phyloP scores from a whole-genome alignment of 768 basidiomycete species.

The Suillus hirtellus region DNA sequence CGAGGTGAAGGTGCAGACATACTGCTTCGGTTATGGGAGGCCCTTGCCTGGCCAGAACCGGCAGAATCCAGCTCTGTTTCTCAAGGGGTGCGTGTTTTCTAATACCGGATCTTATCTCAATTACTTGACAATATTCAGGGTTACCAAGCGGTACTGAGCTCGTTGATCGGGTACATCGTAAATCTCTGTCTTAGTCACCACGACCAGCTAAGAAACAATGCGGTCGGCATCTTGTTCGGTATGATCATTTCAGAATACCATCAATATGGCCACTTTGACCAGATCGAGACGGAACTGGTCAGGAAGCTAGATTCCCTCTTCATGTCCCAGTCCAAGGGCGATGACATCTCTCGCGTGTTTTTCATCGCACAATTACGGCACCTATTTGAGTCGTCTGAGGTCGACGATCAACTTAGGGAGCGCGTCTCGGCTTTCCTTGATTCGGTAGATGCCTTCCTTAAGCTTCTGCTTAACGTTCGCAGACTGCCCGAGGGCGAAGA shows the following conservation, averaged over 20 bases:
- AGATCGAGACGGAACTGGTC: slow-evolving; percentile 91
- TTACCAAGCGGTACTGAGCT: slow-evolving; percentile 80
- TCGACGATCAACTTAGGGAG: slow-evolving; percentile 76
- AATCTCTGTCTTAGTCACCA: slow-evolving; percentile 94
- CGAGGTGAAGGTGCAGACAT: slow-evolving; percentile 88
- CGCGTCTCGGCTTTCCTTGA: slow-evolving; percentile 83
- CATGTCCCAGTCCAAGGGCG: slow-evolving; percentile 90
- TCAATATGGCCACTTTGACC: slow-evolving; percentile 79
- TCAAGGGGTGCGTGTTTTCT: slow-evolving; percentile 61
- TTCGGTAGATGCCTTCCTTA: slow-evolving; percentile 90
- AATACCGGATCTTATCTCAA: background rate
- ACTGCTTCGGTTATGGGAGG: slow-evolving; percentile 79
- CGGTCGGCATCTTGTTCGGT: slow-evolving; percentile 89
- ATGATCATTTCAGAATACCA: slow-evolving; percentile 96
- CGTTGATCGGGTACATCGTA: slow-evolving; percentile 87
- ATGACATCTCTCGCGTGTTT: slow-evolving; percentile 89
- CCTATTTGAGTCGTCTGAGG: slow-evolving; percentile 82
- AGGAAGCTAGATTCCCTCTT: slow-evolving; percentile 88
- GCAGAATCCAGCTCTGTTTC: slow-evolving; percentile 48
- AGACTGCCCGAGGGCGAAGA: slow-evolving; percentile 92
- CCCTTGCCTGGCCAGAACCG: slow-evolving; percentile 74
- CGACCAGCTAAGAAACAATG: slow-evolving; percentile 86
- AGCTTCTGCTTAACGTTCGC: slow-evolving; percentile 82
- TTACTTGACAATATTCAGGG: slow-evolving; percentile 45
- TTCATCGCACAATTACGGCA: slow-evolving; percentile 89